Conservation (phyloP, 768 basidiomycete genomes). For the Amanita pallidorosea region DNA sequence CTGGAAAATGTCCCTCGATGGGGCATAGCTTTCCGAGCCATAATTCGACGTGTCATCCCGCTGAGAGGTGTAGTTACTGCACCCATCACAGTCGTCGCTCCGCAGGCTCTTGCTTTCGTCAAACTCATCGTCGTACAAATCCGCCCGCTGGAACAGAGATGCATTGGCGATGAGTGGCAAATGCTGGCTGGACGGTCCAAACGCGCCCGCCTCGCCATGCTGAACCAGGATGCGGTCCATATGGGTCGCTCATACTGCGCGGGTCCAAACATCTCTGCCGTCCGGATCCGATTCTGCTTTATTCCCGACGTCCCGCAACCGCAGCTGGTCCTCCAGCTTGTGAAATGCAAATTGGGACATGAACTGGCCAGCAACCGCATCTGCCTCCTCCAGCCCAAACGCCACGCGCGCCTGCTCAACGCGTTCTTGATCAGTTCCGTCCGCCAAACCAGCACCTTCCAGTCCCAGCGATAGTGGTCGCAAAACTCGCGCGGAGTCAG, state of each 20-base stretch:
- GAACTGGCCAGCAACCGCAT: conserved; percentile 80
- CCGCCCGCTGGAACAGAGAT: conserved; percentile 71
- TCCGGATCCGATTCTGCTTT: conserved; percentile 70
- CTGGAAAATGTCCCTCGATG: conserved; percentile 93
- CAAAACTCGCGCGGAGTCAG: conserved; percentile 84
- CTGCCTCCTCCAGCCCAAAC: conserved; percentile 50
- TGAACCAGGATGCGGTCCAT: conserved; percentile 59
- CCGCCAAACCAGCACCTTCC: conserved; percentile 39
- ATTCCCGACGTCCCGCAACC: conserved; percentile 74
- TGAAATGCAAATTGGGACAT: conserved; percentile 82
- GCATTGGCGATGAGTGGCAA: conserved; percentile 80
- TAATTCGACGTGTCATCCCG: conserved; percentile 77
- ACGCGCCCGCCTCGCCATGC: conserved; percentile 33
- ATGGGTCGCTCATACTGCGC: conserved; percentile 49
- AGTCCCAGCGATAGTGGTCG: conserved; percentile 72
- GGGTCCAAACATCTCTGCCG: conserved; percentile 61
- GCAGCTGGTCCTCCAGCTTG: conserved; percentile 76
- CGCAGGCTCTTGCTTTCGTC: conserved; percentile 66
- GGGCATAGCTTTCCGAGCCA: conserved; percentile 90
- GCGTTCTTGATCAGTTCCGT: conserved; percentile 49
- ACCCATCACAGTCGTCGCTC: conserved; percentile 72
- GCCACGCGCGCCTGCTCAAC: conserved; percentile 48
- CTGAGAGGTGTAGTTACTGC: conserved; percentile 67
- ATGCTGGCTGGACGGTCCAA: conserved; percentile 53
- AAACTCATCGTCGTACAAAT: conserved; percentile 67